Conservation (phyloP, 805 yeast genomes). For the Schwanniomyces sp. region DNA sequence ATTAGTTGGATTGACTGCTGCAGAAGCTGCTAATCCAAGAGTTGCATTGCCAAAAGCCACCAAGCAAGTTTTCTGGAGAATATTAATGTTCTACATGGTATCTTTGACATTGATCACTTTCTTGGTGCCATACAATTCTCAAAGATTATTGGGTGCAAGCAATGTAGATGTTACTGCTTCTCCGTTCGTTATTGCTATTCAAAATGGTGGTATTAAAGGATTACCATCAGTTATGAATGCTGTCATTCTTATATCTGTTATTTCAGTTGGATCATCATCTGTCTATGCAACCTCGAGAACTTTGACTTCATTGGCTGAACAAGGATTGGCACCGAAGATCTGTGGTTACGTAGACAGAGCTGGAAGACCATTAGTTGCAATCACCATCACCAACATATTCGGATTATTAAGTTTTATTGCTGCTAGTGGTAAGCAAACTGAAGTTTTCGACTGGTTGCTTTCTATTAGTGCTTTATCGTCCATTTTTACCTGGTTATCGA, state of each 20-base stretch:
- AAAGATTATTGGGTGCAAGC: conserved; percentile 47
- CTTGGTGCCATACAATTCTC: conserved; percentile 66
- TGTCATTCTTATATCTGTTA: conserved; percentile 64
- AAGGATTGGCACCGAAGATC: conserved; percentile 59
- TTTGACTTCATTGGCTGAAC: conserved; percentile 63
- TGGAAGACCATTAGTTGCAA: conserved; percentile 79
- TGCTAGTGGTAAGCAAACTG: conserved; percentile 40
- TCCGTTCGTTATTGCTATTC: conserved; percentile 73
- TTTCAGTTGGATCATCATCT: conserved; percentile 74
- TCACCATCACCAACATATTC: conserved; percentile 49
- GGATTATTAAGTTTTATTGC: conserved; percentile 60
- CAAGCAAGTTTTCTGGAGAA: conserved; percentile 84
- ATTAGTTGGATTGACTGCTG: conserved; percentile 72
- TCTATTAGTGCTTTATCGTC: conserved; percentile 42
- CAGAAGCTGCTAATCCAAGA: conserved; percentile 71
- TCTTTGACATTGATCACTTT: conserved; percentile 56
- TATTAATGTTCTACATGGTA: conserved; percentile 66
- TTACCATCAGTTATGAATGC: conserved; percentile 72
- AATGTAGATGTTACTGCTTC: conserved; percentile 63
- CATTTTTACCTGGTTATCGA: conserved; percentile 42
- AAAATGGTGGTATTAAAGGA: conserved; percentile 63
- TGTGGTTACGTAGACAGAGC: conserved; percentile 70
- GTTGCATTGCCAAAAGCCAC: conserved; percentile 68
- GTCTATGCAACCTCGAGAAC: conserved; percentile 72
- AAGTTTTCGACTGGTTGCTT: conserved; percentile 39